phyloP scores from a whole-genome alignment of 805 yeast species.

The Ogataea nakhonphanomensis region DNA sequence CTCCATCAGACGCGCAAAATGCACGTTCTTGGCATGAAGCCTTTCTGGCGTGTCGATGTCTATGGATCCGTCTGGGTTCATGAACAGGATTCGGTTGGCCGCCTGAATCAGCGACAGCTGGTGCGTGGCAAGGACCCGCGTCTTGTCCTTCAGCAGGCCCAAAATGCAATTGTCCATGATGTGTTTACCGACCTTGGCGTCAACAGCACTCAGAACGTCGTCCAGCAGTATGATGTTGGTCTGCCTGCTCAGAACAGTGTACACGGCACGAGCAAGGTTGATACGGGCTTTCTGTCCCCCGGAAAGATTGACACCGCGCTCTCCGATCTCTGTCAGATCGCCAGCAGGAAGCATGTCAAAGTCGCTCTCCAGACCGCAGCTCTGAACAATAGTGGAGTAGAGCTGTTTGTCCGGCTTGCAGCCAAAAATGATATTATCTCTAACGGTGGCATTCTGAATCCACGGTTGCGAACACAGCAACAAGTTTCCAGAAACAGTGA shows the following conservation, averaged over 20 bases:
- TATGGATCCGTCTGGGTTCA: constrained; percentile 61
- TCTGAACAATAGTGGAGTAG: constrained; percentile 52
- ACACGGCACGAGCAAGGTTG: constrained; percentile 66
- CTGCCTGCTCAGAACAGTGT: constrained; percentile 37
- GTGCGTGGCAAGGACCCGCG: constrained; percentile 80
- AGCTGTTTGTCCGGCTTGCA: constrained; percentile 39
- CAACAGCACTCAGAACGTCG: constrained; percentile 69
- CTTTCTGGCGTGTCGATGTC: constrained; percentile 60
- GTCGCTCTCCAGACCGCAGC: constrained; percentile 68
- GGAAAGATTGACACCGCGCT: constrained; percentile 76
- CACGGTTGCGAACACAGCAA: constrained; percentile 58
- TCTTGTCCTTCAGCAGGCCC: constrained; percentile 53
- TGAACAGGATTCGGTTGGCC: constrained; percentile 68
- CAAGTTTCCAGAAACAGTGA: constrained; percentile 51
- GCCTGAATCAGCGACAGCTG: constrained; percentile 67
- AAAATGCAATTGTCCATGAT: constrained; percentile 58
- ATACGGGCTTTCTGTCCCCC: constrained; percentile 89
- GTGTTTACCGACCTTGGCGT: constrained; percentile 62
- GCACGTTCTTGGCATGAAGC: constrained; percentile 38
- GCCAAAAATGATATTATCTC: constrained; percentile 73
- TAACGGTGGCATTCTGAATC: constrained; percentile 79
- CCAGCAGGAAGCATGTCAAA: constrained; percentile 68
- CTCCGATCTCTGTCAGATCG: constrained; percentile 79
- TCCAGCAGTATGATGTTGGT: constrained; percentile 58
- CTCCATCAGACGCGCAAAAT: constrained; percentile 39